These are phyloP conservation scores for Zymoseptoria passerinii DNA, from an alignment of 2,329 filamentous ascomycete species.

Conservation along the genomic window DNA sequence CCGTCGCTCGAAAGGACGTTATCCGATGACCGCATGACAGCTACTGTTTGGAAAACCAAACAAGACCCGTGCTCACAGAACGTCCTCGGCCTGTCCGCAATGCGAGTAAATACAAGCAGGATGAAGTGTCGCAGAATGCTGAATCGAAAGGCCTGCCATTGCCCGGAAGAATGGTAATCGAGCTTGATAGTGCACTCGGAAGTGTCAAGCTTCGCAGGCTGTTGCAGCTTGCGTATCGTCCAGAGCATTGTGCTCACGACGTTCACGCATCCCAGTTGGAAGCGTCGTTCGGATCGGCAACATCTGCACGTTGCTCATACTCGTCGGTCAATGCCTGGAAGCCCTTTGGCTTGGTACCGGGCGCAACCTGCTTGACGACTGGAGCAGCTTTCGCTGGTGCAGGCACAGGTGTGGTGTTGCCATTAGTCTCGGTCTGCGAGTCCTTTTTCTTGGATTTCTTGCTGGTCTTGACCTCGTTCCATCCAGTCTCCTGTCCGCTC, in stretches of 20 bases:
- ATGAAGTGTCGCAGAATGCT: neutral
- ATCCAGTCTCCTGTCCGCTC: slow-evolving; percentile 45
- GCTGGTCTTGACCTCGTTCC: slow-evolving; percentile 51
- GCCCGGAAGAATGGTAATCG: neutral
- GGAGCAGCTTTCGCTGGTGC: slow-evolving; percentile 1
- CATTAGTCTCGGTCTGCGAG: slow-evolving; percentile 10
- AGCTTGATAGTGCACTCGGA: neutral
- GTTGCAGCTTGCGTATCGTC: neutral
- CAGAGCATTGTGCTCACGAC: neutral
- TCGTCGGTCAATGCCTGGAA: slow-evolving; percentile 18
- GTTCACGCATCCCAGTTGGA: slow-evolving; percentile 16
- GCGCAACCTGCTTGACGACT: slow-evolving; percentile 8
- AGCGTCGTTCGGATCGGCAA: slow-evolving; percentile 18
- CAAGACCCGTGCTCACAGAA: neutral
- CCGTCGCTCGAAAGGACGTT: neutral
- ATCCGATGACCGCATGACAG: neutral
- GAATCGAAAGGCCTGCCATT: neutral
- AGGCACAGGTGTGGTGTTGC: slow-evolving; percentile 11
- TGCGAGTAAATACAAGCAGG: too few relatives aligned
- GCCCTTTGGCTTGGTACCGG: slow-evolving; percentile 17
- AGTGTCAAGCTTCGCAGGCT: neutral
- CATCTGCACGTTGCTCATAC: slow-evolving; percentile 15
- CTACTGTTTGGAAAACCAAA: neutral
- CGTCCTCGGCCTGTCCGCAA: neutral
- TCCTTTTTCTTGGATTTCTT: slow-evolving; percentile 50